phyloP scores from a whole-genome alignment of 2,329 filamentous ascomycete genomes.

The Diaporthe citrichinensis region DNA sequence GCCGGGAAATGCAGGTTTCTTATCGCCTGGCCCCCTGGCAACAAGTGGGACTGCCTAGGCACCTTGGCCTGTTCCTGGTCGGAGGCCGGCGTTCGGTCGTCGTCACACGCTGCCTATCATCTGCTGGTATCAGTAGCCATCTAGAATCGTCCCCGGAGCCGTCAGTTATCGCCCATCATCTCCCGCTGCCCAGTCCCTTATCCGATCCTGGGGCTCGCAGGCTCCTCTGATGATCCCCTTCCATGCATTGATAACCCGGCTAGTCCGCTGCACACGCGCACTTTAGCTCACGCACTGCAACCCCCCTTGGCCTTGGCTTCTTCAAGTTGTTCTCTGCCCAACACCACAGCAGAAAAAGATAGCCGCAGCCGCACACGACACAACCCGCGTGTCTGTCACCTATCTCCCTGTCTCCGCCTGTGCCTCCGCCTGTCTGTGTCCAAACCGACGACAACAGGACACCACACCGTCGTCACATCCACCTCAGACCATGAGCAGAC shows the following conservation, averaged over 20 bases:
- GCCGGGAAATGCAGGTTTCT: conserved; percentile 15
- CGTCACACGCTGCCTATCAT: conserved; percentile 22
- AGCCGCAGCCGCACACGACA: conserved; percentile 2
- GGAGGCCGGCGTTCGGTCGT: background rate
- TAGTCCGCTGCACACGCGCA: conserved; percentile 24
- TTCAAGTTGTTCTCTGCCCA: background rate
- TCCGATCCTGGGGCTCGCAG: conserved; percentile 11
- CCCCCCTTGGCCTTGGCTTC: conserved; percentile 19
- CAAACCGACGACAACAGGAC: background rate
- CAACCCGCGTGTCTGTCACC: too few species aligned
- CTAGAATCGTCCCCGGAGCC: background rate
- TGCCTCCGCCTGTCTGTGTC: too few species aligned
- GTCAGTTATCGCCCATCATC: conserved; percentile 4
- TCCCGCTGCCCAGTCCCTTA: conserved; percentile 11
- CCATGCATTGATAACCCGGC: conserved; percentile 29
- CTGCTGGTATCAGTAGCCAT: background rate
- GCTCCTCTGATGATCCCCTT: background rate
- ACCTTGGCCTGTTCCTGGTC: background rate
- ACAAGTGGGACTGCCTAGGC: conserved; percentile 7
- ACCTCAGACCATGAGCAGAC: conserved; percentile 29
- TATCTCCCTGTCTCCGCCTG: background rate
- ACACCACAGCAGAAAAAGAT: background rate
- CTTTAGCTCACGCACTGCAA: conserved; percentile 29
- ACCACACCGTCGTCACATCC: background rate
- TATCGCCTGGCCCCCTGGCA: conserved; percentile 1